Conservation (phyloP, 2,329 filamentous ascomycete species). For the Epichloe elymi region DNA sequence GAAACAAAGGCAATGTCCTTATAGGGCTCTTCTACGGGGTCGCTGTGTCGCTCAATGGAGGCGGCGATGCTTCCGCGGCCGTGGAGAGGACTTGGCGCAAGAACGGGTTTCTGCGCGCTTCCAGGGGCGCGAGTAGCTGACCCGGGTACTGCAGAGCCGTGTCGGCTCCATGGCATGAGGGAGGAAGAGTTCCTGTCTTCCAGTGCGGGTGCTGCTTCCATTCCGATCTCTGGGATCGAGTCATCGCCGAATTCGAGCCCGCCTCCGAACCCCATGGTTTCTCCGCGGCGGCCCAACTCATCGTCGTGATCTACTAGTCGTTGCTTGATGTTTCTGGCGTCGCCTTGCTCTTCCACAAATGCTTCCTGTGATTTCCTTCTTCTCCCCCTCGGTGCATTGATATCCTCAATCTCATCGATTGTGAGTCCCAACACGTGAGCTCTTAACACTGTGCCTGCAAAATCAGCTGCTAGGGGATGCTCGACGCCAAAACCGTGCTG, state of each 20-base stretch:
- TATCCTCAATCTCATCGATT: slow-evolving; percentile 9
- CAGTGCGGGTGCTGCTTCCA: slow-evolving; percentile 52
- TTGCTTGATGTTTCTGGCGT: slow-evolving; percentile 24
- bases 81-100: slow-evolving; percentile 25
- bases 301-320: slow-evolving; percentile 17
- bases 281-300: slow-evolving; percentile 17
- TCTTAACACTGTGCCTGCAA: slow-evolving; percentile 32
- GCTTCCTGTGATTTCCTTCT: slow-evolving; percentile 32
- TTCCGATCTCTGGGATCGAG: slow-evolving; percentile 49
- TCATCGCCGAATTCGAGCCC: slow-evolving; percentile 24
- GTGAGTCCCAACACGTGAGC: slow-evolving; percentile 16
- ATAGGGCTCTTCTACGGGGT: slow-evolving; percentile 20
- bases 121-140: slow-evolving; percentile 30
- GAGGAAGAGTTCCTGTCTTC: slow-evolving; percentile 49
- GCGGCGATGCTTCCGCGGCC: slow-evolving; percentile 22
- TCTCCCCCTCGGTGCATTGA: slow-evolving; percentile 14
- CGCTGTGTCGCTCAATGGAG: slow-evolving; percentile 35
- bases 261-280: slow-evolving; percentile 14
- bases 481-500: slow-evolving; percentile 14
- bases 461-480: slow-evolving; percentile 30
- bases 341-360: slow-evolving; percentile 24
- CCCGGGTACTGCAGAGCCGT: slow-evolving; percentile 30
- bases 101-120: slow-evolving; percentile 21
- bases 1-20: slow-evolving; percentile 22
- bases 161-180: slow-evolving; percentile 39